phyloP scores from a whole-genome alignment of 371 early-diverging fungal genomes.

The Mortierella sp. region DNA sequence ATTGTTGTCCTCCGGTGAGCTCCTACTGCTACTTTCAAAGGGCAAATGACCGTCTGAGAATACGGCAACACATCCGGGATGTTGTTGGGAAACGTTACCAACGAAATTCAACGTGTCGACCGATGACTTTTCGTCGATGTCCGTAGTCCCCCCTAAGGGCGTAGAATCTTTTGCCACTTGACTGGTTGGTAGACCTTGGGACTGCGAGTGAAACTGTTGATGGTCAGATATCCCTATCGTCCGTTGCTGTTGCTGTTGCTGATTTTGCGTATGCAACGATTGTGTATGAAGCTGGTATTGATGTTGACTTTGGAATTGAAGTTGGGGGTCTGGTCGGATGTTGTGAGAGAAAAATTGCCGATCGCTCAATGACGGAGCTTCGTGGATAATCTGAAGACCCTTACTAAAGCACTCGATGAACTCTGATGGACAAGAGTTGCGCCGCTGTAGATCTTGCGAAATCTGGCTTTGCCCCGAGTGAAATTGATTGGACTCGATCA shows the following conservation, averaged over 20 bases:
- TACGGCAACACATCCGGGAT: no score
- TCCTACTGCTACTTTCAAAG: no score
- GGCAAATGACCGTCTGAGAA: no score
- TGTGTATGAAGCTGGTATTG: background rate
- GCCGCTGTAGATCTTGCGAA: slow-evolving; percentile 8
- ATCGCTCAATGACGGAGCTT: background rate
- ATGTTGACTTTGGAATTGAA: slow-evolving; percentile 18
- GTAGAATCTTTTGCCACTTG: no score
- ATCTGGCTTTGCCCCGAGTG: background rate
- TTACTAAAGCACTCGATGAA: slow-evolving; percentile 17
- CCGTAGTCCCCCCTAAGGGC: no score
- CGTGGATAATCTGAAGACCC: slow-evolving; percentile 8
- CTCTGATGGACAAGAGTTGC: slow-evolving; percentile 42
- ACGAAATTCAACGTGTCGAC: no score
- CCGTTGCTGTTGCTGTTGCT: slow-evolving; percentile 9
- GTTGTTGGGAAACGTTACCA: no score
- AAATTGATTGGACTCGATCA: background rate
- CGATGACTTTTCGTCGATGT: no score
- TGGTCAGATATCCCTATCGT: no score
- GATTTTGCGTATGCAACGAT: slow-evolving; percentile 3
- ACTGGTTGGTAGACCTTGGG: background rate
- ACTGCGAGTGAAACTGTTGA: background rate
- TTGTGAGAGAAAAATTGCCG: background rate
- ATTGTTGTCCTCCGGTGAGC: no score
- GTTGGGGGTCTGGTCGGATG: slow-evolving; percentile 5